These are phyloP conservation scores for Cercophora sp. DNA, from an alignment of 495 filamentous ascomycete species.

Conservation along the genomic window DNA sequence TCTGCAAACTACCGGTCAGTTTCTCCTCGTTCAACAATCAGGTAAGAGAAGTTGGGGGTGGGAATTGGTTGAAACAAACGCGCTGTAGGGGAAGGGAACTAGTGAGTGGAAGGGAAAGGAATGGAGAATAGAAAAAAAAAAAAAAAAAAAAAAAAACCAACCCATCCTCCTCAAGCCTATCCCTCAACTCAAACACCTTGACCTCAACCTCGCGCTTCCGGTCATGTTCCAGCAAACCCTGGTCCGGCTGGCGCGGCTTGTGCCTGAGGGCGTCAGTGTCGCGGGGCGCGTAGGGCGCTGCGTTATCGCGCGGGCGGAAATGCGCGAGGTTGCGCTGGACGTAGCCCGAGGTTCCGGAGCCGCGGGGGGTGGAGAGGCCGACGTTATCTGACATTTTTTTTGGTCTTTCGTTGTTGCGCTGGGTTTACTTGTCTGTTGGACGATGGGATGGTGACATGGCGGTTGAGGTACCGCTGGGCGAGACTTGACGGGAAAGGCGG, in stretches of 20 bases:
- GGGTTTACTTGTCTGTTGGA: neutral
- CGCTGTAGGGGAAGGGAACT: too few species aligned
- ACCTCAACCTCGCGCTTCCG: conserved; percentile 84
- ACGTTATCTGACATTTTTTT: conserved; percentile 90
- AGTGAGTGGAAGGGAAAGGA: neutral
- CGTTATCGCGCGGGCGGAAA: conserved; percentile 69
- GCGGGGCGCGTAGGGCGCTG: conserved; percentile 57
- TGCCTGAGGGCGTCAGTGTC: conserved; percentile 59
- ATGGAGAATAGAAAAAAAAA: neutral
- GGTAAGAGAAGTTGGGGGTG: too few species aligned
- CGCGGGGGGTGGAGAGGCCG: conserved; percentile 90
- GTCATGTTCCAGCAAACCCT: conserved; percentile 91
- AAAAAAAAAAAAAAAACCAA: conserved; percentile 29
- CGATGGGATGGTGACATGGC: neutral
- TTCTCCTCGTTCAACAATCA: too few species aligned
- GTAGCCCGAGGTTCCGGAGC: conserved; percentile 93
- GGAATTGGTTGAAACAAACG: too few species aligned
- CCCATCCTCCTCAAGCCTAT: conserved; percentile 86
- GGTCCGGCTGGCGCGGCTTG: conserved; percentile 78
- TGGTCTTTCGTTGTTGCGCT: neutral
- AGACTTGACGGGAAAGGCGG: conserved; percentile 5
- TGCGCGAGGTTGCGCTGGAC: conserved; percentile 92
- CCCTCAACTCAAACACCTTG: conserved; percentile 84
- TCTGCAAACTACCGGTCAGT: too few species aligned
- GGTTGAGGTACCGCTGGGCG: neutral